Percentiles rank a stretch among this genome's conserved stretches.
Evolutionary conservation across 805 yeast species (phyloP).

Genomic region (Candida alai): DNA sequence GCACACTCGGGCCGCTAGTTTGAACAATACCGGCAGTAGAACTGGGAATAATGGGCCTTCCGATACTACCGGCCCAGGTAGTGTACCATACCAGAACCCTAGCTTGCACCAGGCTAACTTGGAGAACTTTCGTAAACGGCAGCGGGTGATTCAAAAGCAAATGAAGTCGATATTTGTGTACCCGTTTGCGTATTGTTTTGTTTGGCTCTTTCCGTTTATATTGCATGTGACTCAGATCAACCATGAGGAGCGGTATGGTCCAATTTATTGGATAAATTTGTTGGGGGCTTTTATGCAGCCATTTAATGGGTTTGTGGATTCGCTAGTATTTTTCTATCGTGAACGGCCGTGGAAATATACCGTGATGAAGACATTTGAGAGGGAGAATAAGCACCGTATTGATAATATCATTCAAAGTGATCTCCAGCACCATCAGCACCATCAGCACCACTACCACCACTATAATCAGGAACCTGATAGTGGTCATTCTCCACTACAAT

Average conservation of each 20-base stretch:
- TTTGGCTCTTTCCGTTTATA: constrained; percentile 81
- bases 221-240: constrained; percentile 56
- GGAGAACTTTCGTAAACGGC: constrained; percentile 56
- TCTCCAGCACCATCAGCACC: constrained; percentile 2
- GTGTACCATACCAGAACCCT: constrained; percentile 22
- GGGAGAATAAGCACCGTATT: constrained; percentile 27
- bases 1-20: background rate
- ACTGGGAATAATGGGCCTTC: background rate
- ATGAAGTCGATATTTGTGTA: constrained; percentile 77
- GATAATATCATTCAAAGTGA: constrained; percentile 14
- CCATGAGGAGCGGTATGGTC: constrained; percentile 44
- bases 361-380: constrained; percentile 34
- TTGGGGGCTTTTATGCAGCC: constrained; percentile 79
- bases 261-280: constrained; percentile 59
- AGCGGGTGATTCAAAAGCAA: constrained; percentile 68
- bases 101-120: constrained; percentile 58
- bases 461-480: too few relatives aligned
- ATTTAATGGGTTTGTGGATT: constrained; percentile 73
- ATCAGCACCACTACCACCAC: constrained; percentile 1
- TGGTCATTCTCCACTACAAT: too few relatives aligned
- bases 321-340: constrained; percentile 68
- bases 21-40: background rate
- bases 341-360: constrained; percentile 75
- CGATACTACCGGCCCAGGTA: constrained; percentile 14
- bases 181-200: constrained; percentile 73